Evolutionary conservation across 768 basidiomycete genomes (phyloP).

Genomic region (Roridomyces roridus): DNA sequence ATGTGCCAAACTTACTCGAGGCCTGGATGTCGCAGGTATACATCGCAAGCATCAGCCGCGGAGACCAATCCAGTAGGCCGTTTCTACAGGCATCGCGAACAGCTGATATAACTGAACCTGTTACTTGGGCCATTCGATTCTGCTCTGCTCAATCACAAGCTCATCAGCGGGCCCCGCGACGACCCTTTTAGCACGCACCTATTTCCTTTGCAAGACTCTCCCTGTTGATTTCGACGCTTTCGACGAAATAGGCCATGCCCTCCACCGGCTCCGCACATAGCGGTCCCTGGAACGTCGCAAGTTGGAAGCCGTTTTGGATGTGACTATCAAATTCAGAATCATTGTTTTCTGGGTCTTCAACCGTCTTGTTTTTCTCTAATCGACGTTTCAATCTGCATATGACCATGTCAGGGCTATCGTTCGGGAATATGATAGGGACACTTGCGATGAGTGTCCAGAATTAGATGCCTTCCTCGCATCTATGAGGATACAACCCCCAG

Average conservation of each 20-base stretch:
- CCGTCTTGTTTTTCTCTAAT: slow-evolving; percentile 46
- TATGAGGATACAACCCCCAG: slow-evolving; percentile 86
- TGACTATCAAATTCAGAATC: slow-evolving; percentile 74
- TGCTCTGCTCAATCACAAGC: slow-evolving; percentile 54
- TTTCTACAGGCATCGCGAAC: slow-evolving; percentile 90
- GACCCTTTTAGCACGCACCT: slow-evolving; percentile 47
- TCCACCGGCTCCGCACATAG: slow-evolving; percentile 95
- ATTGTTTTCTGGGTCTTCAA: slow-evolving; percentile 37
- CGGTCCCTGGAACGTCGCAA: slow-evolving; percentile 93
- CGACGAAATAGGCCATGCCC: slow-evolving; percentile 91
- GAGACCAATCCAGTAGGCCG: slow-evolving; percentile 96
- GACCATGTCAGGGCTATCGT: background rate
- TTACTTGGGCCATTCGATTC: slow-evolving; percentile 82
- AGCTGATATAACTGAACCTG: slow-evolving; percentile 89
- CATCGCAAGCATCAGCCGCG: slow-evolving; percentile 96
- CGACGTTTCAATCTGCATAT: slow-evolving; percentile 56
- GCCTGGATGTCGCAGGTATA: slow-evolving; percentile 99
- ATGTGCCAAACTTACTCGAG: slow-evolving; percentile 69
- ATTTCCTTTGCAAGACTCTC: slow-evolving; percentile 69
- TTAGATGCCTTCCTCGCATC: slow-evolving; percentile 66
- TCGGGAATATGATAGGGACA: slow-evolving; percentile 23
- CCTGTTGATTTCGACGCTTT: slow-evolving; percentile 69
- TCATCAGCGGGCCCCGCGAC: slow-evolving; percentile 17
- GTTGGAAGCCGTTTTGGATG: slow-evolving; percentile 93
- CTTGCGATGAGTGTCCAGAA: slow-evolving; percentile 59